phyloP scores from a whole-genome alignment of 163 green algal species.

The Chlorella variabilis region DNA sequence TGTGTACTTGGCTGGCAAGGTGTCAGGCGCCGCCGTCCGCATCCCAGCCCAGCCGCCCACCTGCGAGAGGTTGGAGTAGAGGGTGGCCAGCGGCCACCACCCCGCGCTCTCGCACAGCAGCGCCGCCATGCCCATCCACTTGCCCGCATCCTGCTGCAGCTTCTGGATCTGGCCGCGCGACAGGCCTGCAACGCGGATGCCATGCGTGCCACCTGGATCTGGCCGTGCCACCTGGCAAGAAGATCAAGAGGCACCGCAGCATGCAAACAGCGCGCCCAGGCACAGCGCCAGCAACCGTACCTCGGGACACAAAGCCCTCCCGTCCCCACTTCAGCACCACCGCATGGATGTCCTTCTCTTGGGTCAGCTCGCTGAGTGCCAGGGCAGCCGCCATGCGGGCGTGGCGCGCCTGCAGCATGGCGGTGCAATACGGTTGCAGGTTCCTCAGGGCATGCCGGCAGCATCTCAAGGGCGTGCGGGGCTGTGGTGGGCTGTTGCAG shows the following conservation, averaged over 20 bases:
- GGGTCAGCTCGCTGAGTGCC: constrained; percentile 50
- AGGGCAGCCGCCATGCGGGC: constrained; percentile 61
- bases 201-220: too few species aligned
- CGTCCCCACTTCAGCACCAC: constrained; percentile 61
- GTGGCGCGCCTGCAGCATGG: constrained; percentile 45
- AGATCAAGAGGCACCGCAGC: not conserved
- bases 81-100: constrained; percentile 74
- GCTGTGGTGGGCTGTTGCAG: too few species aligned
- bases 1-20: too few species aligned
- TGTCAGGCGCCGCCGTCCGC: too few species aligned
- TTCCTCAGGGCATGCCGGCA: too few species aligned
- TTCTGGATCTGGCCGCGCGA: constrained; percentile 71
- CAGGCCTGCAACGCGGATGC: constrained; percentile 63
- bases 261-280: not conserved
- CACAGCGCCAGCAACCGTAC: not conserved
- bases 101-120: constrained; percentile 57
- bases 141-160: constrained; percentile 66
- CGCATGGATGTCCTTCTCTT: constrained; percentile 43
- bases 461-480: too few species aligned
- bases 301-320: constrained; percentile 41
- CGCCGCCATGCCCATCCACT: constrained; percentile 72
- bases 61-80: constrained; percentile 53
- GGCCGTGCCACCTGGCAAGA: not conserved
- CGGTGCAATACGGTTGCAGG: not conserved
- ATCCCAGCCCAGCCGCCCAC: too few species aligned